Base-by-base conservation (phyloP, 495 filamentous ascomycete genomes). In the Penicillium pulvis region DNA sequence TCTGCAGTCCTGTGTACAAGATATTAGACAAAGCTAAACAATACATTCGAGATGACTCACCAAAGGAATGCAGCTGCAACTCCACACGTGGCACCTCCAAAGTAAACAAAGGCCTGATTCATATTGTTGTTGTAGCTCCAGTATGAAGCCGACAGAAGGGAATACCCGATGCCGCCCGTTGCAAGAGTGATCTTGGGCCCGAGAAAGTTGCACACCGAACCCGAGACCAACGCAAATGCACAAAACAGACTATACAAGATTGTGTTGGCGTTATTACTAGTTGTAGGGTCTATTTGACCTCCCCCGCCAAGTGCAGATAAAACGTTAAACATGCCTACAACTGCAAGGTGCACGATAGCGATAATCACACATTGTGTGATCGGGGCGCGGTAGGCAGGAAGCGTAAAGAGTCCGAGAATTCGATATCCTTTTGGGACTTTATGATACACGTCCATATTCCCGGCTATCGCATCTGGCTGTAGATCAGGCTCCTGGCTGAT, bases 241-340 rank as follows among this genome's bases (percentile, higher is more conserved):
- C 53, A 56, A 48, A 61, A 61, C 16, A 61, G 24, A 57, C 59
- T 61, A 36, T 61, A 61, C 16, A 61, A 31, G 11, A 61, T 61
- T 16, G 59, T 57, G 14, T 61, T 61, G 17, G 59, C 59, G 47
- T 61, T 61, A 28, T 61, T 61, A 23, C 59, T 61, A 3, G 59
- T 61, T 6, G 59, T 61, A 1, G 59, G 59, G 36, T 61, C 54
- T 19, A 61, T 53, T 44, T 61, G 59, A 23, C 59, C 59, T 50
- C 59, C 59, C 20, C 59, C 59, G 10, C 59, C 59, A 2, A 61
- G 59, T 2, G 59, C 59, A 28, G 53, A 57, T 5, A 61, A 53
- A 35, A 61, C 59, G 20, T 61, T 61, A 23, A 61, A 61, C 59
- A 57, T 57, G 8, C 59, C 59, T 19, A 61, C 59, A 9, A 61